Percentiles rank a stretch among this genome's conserved stretches.
These are phyloP conservation scores for Kwoniella sp. DNA, from an alignment of 768 basidiomycete species.

Conservation along the genomic window DNA sequence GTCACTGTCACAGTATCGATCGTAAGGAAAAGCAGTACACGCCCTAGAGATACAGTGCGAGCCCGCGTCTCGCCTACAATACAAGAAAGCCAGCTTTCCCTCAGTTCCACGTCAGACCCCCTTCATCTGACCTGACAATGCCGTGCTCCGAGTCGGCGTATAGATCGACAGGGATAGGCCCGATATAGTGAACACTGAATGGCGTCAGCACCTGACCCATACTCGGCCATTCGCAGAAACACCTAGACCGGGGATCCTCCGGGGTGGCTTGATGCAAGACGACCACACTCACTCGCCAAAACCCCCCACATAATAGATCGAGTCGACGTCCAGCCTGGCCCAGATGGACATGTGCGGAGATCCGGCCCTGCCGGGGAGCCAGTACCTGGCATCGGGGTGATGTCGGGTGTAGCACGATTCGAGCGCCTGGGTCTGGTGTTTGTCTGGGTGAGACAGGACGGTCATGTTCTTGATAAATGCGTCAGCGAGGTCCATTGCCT, in stretches of 20 bases:
- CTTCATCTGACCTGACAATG: neutral
- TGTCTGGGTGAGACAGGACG: constrained; percentile 21
- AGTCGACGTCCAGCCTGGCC: constrained; percentile 39
- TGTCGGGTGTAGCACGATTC: constrained; percentile 32
- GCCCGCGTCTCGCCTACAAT: too few species aligned
- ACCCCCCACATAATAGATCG: constrained; percentile 48
- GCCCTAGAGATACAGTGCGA: too few species aligned
- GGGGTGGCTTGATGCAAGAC: too few species aligned
- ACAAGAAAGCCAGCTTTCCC: neutral
- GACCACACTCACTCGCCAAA: constrained; percentile 44
- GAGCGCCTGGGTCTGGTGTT: constrained; percentile 14
- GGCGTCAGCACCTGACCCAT: too few species aligned
- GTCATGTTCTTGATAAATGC: constrained; percentile 40
- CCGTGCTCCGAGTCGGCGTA: constrained; percentile 19
- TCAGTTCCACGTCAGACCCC: neutral
- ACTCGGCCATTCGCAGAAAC: too few species aligned
- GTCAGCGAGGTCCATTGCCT: neutral
- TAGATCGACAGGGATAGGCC: constrained; percentile 43
- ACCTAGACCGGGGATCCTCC: too few species aligned
- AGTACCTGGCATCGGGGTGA: constrained; percentile 41
- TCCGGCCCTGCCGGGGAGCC: constrained; percentile 30
- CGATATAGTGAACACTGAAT: constrained; percentile 46
- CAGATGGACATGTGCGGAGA: constrained; percentile 31
- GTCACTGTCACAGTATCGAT: too few species aligned
- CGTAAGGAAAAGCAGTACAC: too few species aligned